These are phyloP conservation scores for Candida pseudoglaebosa DNA, from an alignment of 805 yeast species.

Conservation along the genomic window DNA sequence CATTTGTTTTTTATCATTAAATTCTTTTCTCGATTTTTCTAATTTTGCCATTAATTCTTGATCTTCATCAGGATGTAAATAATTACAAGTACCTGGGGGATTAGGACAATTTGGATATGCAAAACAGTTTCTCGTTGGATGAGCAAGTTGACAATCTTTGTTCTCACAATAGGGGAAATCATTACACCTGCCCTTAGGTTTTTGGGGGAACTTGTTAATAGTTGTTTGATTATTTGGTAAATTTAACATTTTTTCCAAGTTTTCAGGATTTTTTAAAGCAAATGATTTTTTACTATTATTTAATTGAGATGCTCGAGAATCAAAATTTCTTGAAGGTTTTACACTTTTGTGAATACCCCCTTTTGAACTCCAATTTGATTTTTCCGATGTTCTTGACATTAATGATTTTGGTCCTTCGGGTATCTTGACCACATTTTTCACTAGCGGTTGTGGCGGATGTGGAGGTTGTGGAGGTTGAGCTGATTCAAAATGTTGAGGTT, in stretches of 20 bases:
- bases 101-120: constrained; percentile 76
- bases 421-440: neutral
- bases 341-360: neutral
- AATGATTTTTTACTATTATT: constrained; percentile 17
- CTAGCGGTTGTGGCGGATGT: neutral
- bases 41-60: constrained; percentile 64
- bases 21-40: constrained; percentile 57
- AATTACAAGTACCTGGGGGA: constrained; percentile 78
- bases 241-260: constrained; percentile 40
- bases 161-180: constrained; percentile 70
- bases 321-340: constrained; percentile 3
- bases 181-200: constrained; percentile 60
- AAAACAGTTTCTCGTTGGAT: constrained; percentile 74
- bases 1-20: constrained; percentile 35
- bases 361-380: constrained; percentile 1
- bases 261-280: constrained; percentile 37
- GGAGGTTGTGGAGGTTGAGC: constrained; percentile 3
- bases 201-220: constrained; percentile 34
- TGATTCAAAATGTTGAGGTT: neutral
- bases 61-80: constrained; percentile 82
- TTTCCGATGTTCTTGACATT: constrained; percentile 2
- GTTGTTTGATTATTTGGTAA: constrained; percentile 25
- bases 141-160: constrained; percentile 68
- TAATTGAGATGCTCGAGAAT: constrained; percentile 17
- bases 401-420: constrained; percentile 5